These are phyloP conservation scores for Pistacia vera DNA, from an alignment of 345 rosid species.

Conservation along the genomic window DNA sequence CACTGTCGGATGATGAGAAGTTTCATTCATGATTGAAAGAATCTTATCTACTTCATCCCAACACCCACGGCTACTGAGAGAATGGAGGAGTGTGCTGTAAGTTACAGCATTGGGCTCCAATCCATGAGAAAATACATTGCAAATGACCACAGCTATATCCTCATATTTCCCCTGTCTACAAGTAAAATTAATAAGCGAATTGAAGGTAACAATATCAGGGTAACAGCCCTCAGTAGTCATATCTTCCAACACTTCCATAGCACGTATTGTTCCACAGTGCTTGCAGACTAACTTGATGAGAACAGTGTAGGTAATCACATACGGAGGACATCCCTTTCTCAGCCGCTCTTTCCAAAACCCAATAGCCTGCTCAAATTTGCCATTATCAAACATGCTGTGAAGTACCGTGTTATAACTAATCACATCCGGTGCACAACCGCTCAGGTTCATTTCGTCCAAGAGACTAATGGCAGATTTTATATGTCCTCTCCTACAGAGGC, in stretches of 20 bases:
- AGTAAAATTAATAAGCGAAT: conserved; percentile 61
- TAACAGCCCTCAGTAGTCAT: conserved; percentile 75
- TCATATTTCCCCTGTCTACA: conserved; percentile 63
- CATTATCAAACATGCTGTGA: conserved; percentile 61
- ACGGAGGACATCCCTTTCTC: conserved; percentile 75
- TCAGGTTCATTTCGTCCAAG: conserved; percentile 73
- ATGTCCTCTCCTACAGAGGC: conserved; percentile 64
- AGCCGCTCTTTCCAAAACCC: conserved; percentile 71
- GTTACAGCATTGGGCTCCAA: conserved; percentile 64
- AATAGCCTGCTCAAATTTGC: conserved; percentile 61
- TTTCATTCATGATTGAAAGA: conserved; percentile 57
- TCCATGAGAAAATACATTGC: conserved; percentile 57
- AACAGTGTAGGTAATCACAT: conserved; percentile 61
- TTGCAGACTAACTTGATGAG: conserved; percentile 79
- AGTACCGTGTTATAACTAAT: conserved; percentile 75
- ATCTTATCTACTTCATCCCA: conserved; percentile 83
- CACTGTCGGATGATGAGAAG: conserved; percentile 51
- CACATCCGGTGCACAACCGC: conserved; percentile 81
- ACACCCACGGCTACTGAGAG: conserved; percentile 55
- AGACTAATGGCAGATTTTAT: conserved; percentile 57
- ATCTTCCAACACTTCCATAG: conserved; percentile 80
- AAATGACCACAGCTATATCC: conserved; percentile 55
- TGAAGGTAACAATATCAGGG: conserved; percentile 77
- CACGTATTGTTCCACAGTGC: conserved; percentile 63
- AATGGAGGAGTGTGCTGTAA: conserved; percentile 78